Conservation (phyloP, 257 asterid genomes). For the Mentha longifolia region DNA sequence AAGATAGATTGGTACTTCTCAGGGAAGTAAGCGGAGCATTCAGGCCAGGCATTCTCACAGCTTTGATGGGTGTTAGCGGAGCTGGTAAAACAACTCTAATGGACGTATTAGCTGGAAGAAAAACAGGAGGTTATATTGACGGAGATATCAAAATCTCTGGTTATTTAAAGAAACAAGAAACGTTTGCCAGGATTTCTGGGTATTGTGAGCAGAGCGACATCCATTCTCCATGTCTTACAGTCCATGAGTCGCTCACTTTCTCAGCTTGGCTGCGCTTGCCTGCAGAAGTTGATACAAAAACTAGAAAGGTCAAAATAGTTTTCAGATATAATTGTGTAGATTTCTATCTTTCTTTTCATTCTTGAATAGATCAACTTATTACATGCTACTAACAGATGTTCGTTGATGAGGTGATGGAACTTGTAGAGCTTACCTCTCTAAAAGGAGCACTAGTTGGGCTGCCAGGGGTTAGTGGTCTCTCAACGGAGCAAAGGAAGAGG, state of each 20-base stretch:
- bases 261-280: slow-evolving; percentile 62
- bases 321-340: not conserved
- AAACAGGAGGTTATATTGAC: slow-evolving; percentile 60
- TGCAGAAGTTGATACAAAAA: slow-evolving; percentile 45
- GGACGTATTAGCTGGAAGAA: slow-evolving; percentile 64
- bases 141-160: slow-evolving; percentile 59
- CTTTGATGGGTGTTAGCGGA: slow-evolving; percentile 69
- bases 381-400: slow-evolving; percentile 44
- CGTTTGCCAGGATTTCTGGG: slow-evolving; percentile 59
- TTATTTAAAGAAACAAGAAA: slow-evolving; percentile 57
- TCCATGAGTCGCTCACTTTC: slow-evolving; percentile 51
- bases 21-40: slow-evolving; percentile 55
- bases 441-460: slow-evolving; percentile 55
- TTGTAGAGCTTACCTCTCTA: slow-evolving; percentile 55
- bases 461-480: slow-evolving; percentile 58
- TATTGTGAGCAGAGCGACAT: slow-evolving; percentile 63
- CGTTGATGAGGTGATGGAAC: slow-evolving; percentile 66
- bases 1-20: slow-evolving; percentile 50
- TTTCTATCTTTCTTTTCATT: too few relatives aligned
- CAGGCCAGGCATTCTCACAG: slow-evolving; percentile 62
- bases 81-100: slow-evolving; percentile 66
- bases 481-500: slow-evolving; percentile 63
- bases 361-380: slow-evolving; percentile 17
- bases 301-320: slow-evolving; percentile 44
- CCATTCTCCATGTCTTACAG: slow-evolving; percentile 61